A percentile compares a stretch with the other conserved stretches of the same genome.
phyloP scores from a whole-genome alignment of 352 stramenopile genomes.

The Phytopythium helicoides region DNA sequence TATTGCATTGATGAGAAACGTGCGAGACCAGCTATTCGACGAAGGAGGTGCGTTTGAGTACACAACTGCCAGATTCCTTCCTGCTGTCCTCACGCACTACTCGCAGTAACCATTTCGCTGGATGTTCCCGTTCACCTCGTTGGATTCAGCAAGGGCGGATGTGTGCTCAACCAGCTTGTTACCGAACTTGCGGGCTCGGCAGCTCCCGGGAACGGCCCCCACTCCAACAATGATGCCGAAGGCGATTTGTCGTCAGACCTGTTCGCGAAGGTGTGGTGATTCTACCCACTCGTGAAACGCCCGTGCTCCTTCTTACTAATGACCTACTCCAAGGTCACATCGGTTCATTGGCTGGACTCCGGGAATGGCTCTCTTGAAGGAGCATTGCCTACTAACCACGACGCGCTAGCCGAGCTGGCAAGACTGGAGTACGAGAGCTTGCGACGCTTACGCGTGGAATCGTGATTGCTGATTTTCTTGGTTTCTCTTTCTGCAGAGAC shows the following conservation, averaged over 20 bases:
- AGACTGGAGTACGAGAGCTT: slow-evolving; percentile 31
- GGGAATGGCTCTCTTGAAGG: slow-evolving; percentile 52
- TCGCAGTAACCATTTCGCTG: slow-evolving; percentile 37
- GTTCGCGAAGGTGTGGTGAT: slow-evolving; percentile 25
- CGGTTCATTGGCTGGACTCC: slow-evolving; percentile 65
- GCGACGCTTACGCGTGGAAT: not conserved
- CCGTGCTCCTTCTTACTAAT: too few species aligned
- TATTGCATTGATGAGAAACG: slow-evolving; percentile 37
- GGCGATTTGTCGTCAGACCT: slow-evolving; percentile 15
- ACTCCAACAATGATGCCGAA: slow-evolving; percentile 15
- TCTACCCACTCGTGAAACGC: not conserved
- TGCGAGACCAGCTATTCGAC: slow-evolving; percentile 10
- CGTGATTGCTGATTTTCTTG: slow-evolving; percentile 5
- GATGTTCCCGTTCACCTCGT: slow-evolving; percentile 55
- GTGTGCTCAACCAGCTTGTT: slow-evolving; percentile 70
- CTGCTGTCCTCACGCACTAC: slow-evolving; percentile 2
- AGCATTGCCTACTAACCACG: slow-evolving; percentile 30
- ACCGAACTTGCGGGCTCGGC: slow-evolving; percentile 50
- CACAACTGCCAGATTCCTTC: too few species aligned
- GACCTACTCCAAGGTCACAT: slow-evolving; percentile 29
- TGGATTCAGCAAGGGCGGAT: slow-evolving; percentile 67
- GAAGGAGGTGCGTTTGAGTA: not conserved
- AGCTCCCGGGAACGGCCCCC: slow-evolving; percentile 5
- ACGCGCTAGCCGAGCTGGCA: slow-evolving; percentile 31
- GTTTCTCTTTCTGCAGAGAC: slow-evolving; percentile 13